phyloP scores from a whole-genome alignment of 352 stramenopile genomes.

The Globisporangium middletonii region DNA sequence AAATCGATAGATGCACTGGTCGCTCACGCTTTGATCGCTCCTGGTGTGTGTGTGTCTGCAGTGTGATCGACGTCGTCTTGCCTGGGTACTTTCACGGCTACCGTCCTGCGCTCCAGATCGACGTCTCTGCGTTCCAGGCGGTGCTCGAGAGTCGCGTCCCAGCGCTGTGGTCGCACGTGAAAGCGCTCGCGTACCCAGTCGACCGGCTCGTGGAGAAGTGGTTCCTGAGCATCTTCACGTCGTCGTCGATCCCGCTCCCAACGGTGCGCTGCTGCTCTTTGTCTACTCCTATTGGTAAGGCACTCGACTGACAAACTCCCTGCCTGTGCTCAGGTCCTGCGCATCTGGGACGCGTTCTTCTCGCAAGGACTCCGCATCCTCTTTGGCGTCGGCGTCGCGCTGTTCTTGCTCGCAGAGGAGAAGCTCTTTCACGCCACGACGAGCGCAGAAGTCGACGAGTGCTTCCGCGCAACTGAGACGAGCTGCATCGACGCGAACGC shows the following conservation, averaged over 20 bases:
- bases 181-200: constrained; percentile 45
- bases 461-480: constrained; percentile 42
- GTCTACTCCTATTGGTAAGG: not conserved
- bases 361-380: constrained; percentile 62
- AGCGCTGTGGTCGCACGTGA: constrained; percentile 46
- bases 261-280: constrained; percentile 34
- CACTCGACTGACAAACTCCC: too few species aligned
- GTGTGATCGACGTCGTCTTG: constrained; percentile 46
- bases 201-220: constrained; percentile 54
- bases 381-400: constrained; percentile 57
- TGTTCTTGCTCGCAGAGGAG: constrained; percentile 65
- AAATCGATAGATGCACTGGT: not conserved
- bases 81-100: constrained; percentile 79
- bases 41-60: not conserved
- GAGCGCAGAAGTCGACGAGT: constrained; percentile 38
- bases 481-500: constrained; percentile 65
- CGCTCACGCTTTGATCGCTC: not conserved
- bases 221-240: constrained; percentile 76
- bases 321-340: constrained; percentile 30
- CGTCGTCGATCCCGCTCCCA: constrained; percentile 51
- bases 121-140: constrained; percentile 46
- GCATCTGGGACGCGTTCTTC: constrained; percentile 80
- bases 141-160: constrained; percentile 49
- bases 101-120: constrained; percentile 61
- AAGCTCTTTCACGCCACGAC: constrained; percentile 61